Percentiles rank a stretch among this genome's conserved stretches.
Evolutionary conservation across 306 rosid species (phyloP).

Genomic region (Citrullus colocynthis): DNA sequence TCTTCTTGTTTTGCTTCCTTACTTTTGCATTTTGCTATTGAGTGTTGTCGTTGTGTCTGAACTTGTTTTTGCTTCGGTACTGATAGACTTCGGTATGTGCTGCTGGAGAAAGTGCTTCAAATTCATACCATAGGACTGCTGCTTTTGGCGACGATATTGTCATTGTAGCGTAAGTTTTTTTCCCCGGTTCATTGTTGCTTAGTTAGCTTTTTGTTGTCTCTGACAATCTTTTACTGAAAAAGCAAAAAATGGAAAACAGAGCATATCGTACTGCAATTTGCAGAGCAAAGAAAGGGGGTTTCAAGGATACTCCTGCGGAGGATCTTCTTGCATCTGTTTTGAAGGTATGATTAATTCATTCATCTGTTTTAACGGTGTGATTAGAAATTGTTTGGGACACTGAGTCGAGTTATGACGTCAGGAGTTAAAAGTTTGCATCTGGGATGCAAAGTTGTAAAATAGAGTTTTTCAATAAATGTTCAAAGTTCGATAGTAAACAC

Average conservation of each 20-base stretch:
- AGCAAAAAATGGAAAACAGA: constrained; percentile 18
- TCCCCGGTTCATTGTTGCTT: background rate
- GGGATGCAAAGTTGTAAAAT: too few species aligned
- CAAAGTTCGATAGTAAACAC: too few species aligned
- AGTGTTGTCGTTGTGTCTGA: background rate
- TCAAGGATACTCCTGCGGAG: constrained; percentile 84
- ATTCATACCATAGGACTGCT: constrained; percentile 25
- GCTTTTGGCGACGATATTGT: constrained; percentile 71
- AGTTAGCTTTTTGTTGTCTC: background rate
- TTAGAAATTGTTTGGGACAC: too few species aligned
- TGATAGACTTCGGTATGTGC: constrained; percentile 53
- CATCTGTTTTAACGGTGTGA: too few species aligned
- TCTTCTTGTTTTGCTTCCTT: background rate
- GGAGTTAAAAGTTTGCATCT: too few species aligned
- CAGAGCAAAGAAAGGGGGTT: constrained; percentile 74
- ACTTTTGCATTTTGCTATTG: background rate
- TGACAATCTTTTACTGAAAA: constrained; percentile 1
- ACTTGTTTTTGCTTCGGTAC: background rate
- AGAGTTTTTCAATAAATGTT: too few species aligned
- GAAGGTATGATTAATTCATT: constrained; percentile 26
- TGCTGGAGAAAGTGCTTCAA: constrained; percentile 26
- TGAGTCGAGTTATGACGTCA: too few species aligned
- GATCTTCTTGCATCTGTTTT: constrained; percentile 78
- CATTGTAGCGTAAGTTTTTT: constrained; percentile 58
- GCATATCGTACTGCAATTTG: constrained; percentile 83